These are phyloP conservation scores for Yamadazyma jaroonii DNA, from an alignment of 1,139 yeast genomes.

Conservation along the genomic window DNA sequence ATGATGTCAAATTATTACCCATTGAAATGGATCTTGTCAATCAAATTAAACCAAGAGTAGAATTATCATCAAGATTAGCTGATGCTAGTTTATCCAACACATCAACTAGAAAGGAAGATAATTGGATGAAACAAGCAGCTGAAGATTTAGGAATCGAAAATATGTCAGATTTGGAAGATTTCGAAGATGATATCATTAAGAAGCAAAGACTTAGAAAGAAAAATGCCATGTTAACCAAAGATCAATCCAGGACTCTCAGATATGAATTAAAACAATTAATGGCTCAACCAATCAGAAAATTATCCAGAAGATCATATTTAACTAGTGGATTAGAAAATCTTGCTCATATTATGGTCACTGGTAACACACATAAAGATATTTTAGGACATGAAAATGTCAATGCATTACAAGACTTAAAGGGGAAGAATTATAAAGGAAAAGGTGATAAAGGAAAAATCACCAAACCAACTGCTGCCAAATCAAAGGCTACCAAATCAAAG, in stretches of 20 bases:
- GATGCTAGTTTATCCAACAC: constrained; percentile 62
- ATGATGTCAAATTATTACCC: constrained; percentile 70
- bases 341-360: constrained; percentile 79
- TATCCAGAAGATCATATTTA: constrained; percentile 69
- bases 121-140: constrained; percentile 89
- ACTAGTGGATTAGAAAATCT: constrained; percentile 83
- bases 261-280: constrained; percentile 59
- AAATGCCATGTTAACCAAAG: constrained; percentile 50
- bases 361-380: constrained; percentile 65
- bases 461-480: too few species aligned
- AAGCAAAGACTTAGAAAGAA: constrained; percentile 62
- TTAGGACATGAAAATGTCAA: constrained; percentile 67
- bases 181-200: constrained; percentile 65
- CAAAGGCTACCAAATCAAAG: neutral
- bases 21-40: constrained; percentile 71
- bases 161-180: constrained; percentile 53
- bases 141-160: constrained; percentile 86
- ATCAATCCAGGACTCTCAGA: constrained; percentile 47
- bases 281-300: constrained; percentile 60
- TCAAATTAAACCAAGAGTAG: constrained; percentile 69
- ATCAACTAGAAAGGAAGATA: constrained; percentile 65
- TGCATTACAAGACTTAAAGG: constrained; percentile 67
- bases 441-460: too few species aligned
- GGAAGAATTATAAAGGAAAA: too few species aligned
- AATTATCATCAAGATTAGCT: constrained; percentile 69